Evolutionary conservation across 2,329 filamentous ascomycete species (phyloP), one percentile per base, ranked within the genome.

Genomic region (Chaetomiaceae sp.): DNA sequence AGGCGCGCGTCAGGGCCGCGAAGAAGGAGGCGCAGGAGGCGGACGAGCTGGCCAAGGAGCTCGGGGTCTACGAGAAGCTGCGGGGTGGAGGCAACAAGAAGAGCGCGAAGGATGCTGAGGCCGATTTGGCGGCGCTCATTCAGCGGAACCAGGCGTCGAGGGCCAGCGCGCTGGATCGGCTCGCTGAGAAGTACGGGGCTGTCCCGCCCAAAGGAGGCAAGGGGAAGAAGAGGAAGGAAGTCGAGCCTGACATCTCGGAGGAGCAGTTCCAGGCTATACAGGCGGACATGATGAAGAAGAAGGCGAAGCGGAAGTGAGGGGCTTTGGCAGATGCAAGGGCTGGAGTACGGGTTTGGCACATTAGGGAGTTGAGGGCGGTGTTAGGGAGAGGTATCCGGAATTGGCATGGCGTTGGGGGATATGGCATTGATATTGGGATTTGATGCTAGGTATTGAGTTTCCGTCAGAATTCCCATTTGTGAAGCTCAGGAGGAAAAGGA

Each of bases 131-230:
- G n/a, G 88, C 87, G 1, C 68, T 95, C 64, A 95, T 95, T 57
- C 80, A 81, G 66, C 77, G 81, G 64, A 81, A 86, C 43, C 87
- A 94, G 67, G 77, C 85, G 61, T 78, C 79, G 38, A 76, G 87
- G 31, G 76, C 72, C 25, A 75, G 73, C 34, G 90, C 95, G 66
- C 72, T 95, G 22, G 87, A 88, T 57, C 75, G 80, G 46, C 70
- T 96, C 46, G 89, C 89, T 54, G 87, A 84, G 45, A 95, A 92
- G 71, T 95, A 95, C 67, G 73, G 76, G 14, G 58, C 53, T 5
- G 52, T 53, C 27, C 27, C 27, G 46, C 63, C 65, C 47, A 74
- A 75, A 56, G 60, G 66, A 0, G 77, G 76, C 59, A 62, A 70
- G 69, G 83, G 74, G 11, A 76, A 75, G 65, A 82, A 80, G 65